These are phyloP conservation scores for Fonsecaea pedrosoi DNA, from an alignment of 2,329 filamentous ascomycete species.

Conservation along the genomic window DNA sequence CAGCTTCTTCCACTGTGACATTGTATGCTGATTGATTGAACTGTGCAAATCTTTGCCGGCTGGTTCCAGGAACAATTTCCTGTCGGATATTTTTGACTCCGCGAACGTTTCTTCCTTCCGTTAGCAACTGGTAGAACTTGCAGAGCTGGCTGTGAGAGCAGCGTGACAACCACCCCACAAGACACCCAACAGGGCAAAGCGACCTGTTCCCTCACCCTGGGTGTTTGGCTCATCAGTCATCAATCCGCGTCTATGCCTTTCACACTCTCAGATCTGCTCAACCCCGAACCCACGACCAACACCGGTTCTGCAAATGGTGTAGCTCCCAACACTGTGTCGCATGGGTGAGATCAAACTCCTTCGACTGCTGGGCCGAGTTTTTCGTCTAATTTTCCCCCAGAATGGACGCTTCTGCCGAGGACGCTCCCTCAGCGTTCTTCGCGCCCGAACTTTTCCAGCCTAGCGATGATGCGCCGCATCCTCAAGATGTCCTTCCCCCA, in stretches of 20 bases:
- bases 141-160: neutral
- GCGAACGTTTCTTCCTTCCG: neutral
- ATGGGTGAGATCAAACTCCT: constrained; percentile 16
- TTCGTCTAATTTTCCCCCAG: constrained; percentile 14
- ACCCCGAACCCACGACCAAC: constrained; percentile 25
- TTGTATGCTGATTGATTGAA: neutral
- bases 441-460: constrained; percentile 39
- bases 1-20: neutral
- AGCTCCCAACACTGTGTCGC: neutral
- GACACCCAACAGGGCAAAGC: neutral
- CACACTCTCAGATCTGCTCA: constrained; percentile 30
- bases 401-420: constrained; percentile 25
- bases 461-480: constrained; percentile 29
- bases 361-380: neutral
- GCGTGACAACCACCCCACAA: neutral
- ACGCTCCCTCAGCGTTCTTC: constrained; percentile 29
- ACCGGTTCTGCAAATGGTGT: neutral
- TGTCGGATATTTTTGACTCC: neutral
- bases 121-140: neutral
- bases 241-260: constrained; percentile 28
- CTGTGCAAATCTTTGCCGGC: neutral
- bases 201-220: constrained; percentile 1
- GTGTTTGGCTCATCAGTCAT: constrained; percentile 4
- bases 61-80: neutral
- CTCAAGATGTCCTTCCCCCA: constrained; percentile 24